phyloP scores from a whole-genome alignment of 2,329 filamentous ascomycete genomes.

The Penicillium sp. region DNA sequence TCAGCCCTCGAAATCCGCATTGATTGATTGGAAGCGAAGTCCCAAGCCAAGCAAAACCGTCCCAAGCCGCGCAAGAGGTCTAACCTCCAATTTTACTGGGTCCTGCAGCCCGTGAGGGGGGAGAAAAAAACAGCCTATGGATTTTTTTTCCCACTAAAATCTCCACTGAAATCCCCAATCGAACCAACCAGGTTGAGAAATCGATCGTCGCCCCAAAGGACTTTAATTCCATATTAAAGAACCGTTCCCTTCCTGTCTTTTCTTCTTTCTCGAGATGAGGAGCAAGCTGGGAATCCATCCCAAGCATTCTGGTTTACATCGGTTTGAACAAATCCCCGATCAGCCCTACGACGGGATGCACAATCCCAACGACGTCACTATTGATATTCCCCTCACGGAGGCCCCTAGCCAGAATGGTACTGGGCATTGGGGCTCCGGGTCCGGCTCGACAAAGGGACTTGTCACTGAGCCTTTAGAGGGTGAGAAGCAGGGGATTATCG shows the following conservation, averaged over 20 bases:
- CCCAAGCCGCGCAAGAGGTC: background rate
- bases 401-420: slow-evolving; percentile 52
- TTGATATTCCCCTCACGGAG: slow-evolving; percentile 62
- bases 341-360: slow-evolving; percentile 41
- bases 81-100: background rate
- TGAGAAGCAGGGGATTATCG: slow-evolving; percentile 32
- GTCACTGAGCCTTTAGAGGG: slow-evolving; percentile 19
- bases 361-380: slow-evolving; percentile 55
- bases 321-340: slow-evolving; percentile 46
- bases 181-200: slow-evolving; percentile 19
- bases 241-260: background rate
- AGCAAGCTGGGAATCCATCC: slow-evolving; percentile 35
- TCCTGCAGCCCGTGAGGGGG: slow-evolving; percentile 2
- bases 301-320: slow-evolving; percentile 47
- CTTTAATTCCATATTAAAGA: slow-evolving; percentile 12
- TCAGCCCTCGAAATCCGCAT: background rate
- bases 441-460: slow-evolving; percentile 25
- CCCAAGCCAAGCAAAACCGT: background rate
- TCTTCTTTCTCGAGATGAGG: slow-evolving; percentile 28
- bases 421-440: slow-evolving; percentile 35
- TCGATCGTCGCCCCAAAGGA: background rate
- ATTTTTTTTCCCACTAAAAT: slow-evolving; percentile 3
- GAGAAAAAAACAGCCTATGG: background rate
- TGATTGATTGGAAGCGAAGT: background rate
- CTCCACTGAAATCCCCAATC: slow-evolving; percentile 7